A percentile compares a stretch with the other conserved stretches of the same genome.
These are phyloP conservation scores for Cytidiella melzeri DNA, from an alignment of 768 basidiomycete genomes.

Conservation along the genomic window DNA sequence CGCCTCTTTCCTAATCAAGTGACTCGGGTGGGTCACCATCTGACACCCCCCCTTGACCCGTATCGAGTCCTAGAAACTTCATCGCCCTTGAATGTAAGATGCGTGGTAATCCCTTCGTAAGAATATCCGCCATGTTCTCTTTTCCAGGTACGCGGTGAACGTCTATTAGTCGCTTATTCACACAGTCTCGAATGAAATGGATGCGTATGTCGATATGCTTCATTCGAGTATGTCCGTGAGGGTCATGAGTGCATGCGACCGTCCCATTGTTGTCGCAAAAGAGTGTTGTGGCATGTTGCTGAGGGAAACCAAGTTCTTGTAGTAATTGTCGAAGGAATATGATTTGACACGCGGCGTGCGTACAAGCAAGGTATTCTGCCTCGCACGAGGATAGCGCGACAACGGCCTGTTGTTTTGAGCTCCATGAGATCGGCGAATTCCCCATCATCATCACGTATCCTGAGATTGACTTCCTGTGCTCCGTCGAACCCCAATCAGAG, in stretches of 20 bases:
- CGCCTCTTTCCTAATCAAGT: no score
- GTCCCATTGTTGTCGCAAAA: slow-evolving; percentile 3
- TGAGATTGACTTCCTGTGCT: slow-evolving; percentile 17
- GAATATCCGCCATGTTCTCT: slow-evolving; percentile 6
- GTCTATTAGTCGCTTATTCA: not conserved
- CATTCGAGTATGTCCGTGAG: not conserved
- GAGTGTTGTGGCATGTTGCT: not conserved
- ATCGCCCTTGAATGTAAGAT: not conserved
- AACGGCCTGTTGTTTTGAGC: slow-evolving; percentile 31
- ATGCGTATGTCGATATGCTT: slow-evolving; percentile 1
- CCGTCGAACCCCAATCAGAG: slow-evolving; percentile 8
- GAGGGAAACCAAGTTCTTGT: slow-evolving; percentile 1
- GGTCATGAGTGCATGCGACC: not conserved
- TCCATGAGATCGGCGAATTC: slow-evolving; percentile 36
- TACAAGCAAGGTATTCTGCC: slow-evolving; percentile 33
- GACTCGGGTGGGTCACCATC: no score
- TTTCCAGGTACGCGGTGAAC: not conserved
- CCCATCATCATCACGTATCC: slow-evolving; percentile 27
- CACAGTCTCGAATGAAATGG: not conserved
- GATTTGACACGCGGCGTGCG: slow-evolving; percentile 27
- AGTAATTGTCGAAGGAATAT: slow-evolving; percentile 27
- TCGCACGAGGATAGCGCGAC: slow-evolving; percentile 32
- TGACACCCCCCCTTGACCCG: no score
- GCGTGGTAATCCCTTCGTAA: slow-evolving; percentile 7
- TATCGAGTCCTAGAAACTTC: no score